These are phyloP conservation scores for sunflower (Helianthus annuus) DNA, from an alignment of 129 eudicot species.

Conservation along the genomic window HanXRQr2.0-SUNRISE NC_035441.2:48271123-48271622, in stretches of 20 bases:
- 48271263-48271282: constrained; percentile 71
- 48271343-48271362: constrained; percentile 91
- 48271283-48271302: constrained; percentile 61
- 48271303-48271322: constrained; percentile 63
- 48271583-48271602: constrained; percentile 16
- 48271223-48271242: constrained; percentile 78
- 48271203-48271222: constrained; percentile 93
- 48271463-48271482: no score
- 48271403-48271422: neutral
- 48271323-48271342: constrained; percentile 95
- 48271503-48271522: neutral
- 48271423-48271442: constrained; percentile 1
- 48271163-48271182: constrained; percentile 94
- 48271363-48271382: constrained; percentile 44
- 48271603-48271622: constrained; percentile 2
- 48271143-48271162: constrained; percentile 89
- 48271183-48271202: constrained; percentile 85
- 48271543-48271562: neutral
- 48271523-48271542: neutral
- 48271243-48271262: constrained; percentile 57
- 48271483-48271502: no score
- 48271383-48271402: neutral
- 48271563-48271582: no score
- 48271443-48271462: neutral
- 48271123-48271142: constrained; percentile 81